Evolutionary conservation across 345 rosid species (phyloP).

Genomic region (Pistacia atlantica): DNA sequence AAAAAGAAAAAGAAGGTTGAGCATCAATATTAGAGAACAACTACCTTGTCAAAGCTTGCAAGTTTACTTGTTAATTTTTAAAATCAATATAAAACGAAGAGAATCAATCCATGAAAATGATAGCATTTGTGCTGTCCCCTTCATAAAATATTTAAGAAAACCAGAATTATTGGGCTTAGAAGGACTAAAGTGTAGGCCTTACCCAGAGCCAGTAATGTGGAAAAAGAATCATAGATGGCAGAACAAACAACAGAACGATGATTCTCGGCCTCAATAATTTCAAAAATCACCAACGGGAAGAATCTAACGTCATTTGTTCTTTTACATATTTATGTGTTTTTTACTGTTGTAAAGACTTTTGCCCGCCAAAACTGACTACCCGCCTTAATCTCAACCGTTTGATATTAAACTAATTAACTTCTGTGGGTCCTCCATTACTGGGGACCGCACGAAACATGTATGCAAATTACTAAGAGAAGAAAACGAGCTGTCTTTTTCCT

Average conservation of each 20-base stretch:
- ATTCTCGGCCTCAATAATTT: conserved; percentile 14
- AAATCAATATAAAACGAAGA: background rate
- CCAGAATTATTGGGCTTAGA: conserved; percentile 1
- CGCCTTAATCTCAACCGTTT: conserved; percentile 24
- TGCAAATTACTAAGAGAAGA: conserved; percentile 25
- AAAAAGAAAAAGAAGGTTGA: background rate
- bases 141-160: background rate
- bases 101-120: background rate
- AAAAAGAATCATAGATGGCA: background rate
- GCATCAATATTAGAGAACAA: background rate
- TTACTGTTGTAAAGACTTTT: conserved; percentile 18
- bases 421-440: conserved; percentile 15
- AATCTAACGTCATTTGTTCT: background rate
- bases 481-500: conserved; percentile 25
- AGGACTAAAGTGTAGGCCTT: background rate
- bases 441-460: conserved; percentile 27
- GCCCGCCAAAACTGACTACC: conserved; percentile 36
- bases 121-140: background rate
- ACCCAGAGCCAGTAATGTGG: conserved; percentile 1
- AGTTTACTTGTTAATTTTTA: background rate
- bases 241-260: background rate
- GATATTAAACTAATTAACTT: conserved; percentile 5
- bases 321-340: background rate
- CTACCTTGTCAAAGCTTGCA: background rate
- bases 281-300: background rate